These are phyloP conservation scores for Debaryomyces coudertii DNA, from an alignment of 1,139 yeast genomes.

Conservation along the genomic window DNA sequence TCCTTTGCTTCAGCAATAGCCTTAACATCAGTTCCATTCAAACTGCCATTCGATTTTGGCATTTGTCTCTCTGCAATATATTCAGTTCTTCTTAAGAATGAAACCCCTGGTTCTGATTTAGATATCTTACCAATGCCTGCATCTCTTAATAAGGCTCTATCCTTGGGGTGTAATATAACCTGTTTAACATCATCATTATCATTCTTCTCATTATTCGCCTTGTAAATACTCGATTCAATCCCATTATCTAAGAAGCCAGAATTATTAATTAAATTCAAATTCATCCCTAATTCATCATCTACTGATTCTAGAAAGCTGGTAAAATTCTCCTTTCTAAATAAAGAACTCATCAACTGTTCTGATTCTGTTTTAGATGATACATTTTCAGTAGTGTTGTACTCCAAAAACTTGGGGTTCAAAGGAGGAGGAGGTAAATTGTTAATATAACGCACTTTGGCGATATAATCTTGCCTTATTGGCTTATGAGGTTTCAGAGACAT, in stretches of 20 bases:
- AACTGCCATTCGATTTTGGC: slow-evolving; percentile 20
- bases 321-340: slow-evolving; percentile 78
- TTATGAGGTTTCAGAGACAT: slow-evolving; percentile 26
- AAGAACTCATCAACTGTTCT: slow-evolving; percentile 67
- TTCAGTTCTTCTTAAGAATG: slow-evolving; percentile 92
- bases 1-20: slow-evolving; percentile 16
- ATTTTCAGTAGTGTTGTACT: slow-evolving; percentile 48
- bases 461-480: slow-evolving; percentile 76
- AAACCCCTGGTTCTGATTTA: slow-evolving; percentile 65
- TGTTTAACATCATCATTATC: slow-evolving; percentile 24
- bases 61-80: slow-evolving; percentile 62
- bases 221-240: slow-evolving; percentile 51
- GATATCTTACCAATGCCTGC: slow-evolving; percentile 58
- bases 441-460: slow-evolving; percentile 82
- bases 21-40: slow-evolving; percentile 9
- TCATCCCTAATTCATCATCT: slow-evolving; percentile 77
- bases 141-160: slow-evolving; percentile 75
- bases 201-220: slow-evolving; percentile 21
- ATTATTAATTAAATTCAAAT: slow-evolving; percentile 68
- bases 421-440: slow-evolving; percentile 94
- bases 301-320: slow-evolving; percentile 65
- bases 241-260: slow-evolving; percentile 71
- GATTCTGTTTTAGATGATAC: slow-evolving; percentile 52
- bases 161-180: slow-evolving; percentile 69
- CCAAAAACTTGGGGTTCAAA: slow-evolving; percentile 82